Base-by-base conservation (phyloP, 495 filamentous ascomycete species). In the Mytilinidion resinicola region DNA sequence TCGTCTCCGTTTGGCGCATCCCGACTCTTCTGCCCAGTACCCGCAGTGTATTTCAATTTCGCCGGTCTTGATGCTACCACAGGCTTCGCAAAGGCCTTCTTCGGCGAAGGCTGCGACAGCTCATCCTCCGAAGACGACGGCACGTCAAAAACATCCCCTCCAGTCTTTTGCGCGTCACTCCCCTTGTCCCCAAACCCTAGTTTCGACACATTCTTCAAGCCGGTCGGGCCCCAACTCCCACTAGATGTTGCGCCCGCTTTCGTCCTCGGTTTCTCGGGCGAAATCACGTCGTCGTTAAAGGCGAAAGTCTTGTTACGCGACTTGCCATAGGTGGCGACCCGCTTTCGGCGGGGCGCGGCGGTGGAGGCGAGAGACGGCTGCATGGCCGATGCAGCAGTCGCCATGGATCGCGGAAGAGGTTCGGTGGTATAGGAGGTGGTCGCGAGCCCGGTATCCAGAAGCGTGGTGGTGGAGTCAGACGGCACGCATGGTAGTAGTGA, bases 281-380 rank as follows among this genome's bases (percentile, higher is more conserved):
- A 58, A n/a, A 53, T 34, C 44, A 59, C 43, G 12, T 62, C 52
- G 1, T 57, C 53, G 35, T 44, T 21, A 44, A 57, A 49, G 20
- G 25, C 34, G 38, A 58, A 41, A 10, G 41, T 51, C 5, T 47
- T 34, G 1, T 20, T 49, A 37, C 67, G 67, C 56, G 67, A 55
- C 47, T 64, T 69, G 20, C 64, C 63, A 39, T 66, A 67, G n/a
- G 66, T 69, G 3, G 61, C 50, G 4, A 64, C 35, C 20, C 43
- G 38, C 50, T 61, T 63, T 8, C 66, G 63, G 42, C 60, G 63
- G 30, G 64, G 37, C 0, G 60, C 34, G 3, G 47, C 36, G 5
- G 54, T 66, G 52, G 62, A 56, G 12, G 59, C 33, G 10, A 59
- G 57, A 21, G 62, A 60, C 59, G 54, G 58, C 35, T 19, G 12